phyloP scores from a whole-genome alignment of 352 stramenopile genomes.

The Pythium brachiatum region DNA sequence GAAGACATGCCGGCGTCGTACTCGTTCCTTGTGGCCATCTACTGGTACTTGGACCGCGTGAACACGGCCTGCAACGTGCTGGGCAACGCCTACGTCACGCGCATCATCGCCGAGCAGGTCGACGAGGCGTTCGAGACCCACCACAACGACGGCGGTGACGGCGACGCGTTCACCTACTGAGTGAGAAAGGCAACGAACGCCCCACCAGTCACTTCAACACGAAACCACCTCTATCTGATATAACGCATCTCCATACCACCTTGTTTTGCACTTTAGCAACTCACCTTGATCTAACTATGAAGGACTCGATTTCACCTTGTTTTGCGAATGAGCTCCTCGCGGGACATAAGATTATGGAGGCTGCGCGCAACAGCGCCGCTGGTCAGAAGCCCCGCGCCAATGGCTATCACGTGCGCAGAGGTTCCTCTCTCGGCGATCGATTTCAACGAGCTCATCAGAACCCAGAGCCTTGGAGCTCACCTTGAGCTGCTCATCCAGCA shows the following conservation, averaged over 20 bases:
- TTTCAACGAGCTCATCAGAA: constrained; percentile 12
- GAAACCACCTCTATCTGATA: background rate
- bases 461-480: constrained; percentile 5
- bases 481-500: constrained; percentile 16
- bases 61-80: constrained; percentile 73
- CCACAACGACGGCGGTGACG: constrained; percentile 2
- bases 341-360: constrained; percentile 11
- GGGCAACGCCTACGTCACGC: constrained; percentile 63
- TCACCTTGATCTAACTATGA: background rate
- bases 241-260: background rate
- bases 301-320: constrained; percentile 7
- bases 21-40: constrained; percentile 71
- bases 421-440: constrained; percentile 7
- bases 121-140: constrained; percentile 49
- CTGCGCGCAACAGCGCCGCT: background rate
- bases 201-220: background rate
- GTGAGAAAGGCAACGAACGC: too few relatives aligned
- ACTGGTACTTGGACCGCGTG: constrained; percentile 71
- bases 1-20: constrained; percentile 54
- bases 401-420: background rate
- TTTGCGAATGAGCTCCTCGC: background rate
- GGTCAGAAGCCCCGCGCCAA: background rate
- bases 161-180: background rate
- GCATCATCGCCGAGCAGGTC: constrained; percentile 75
- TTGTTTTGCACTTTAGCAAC: background rate